A percentile compares a stretch with the other conserved stretches of the same genome.
phyloP scores from a whole-genome alignment of 2,329 filamentous ascomycete genomes.

The Aciculosporium take region DNA sequence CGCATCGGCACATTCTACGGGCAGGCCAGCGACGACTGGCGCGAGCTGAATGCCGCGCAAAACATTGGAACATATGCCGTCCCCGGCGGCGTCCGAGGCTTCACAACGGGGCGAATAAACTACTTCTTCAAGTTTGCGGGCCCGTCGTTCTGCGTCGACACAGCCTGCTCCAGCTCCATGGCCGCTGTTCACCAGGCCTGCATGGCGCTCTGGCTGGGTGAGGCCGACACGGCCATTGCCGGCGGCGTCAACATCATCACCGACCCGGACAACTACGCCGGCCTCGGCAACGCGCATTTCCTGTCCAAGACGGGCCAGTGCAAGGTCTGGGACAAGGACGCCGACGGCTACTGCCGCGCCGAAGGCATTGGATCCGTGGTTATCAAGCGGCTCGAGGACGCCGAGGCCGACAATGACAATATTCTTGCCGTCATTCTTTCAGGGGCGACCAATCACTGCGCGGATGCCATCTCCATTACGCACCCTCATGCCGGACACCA shows the following conservation, averaged over 20 bases:
- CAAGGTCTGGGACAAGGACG: conserved; percentile 70
- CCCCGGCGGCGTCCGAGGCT: conserved; percentile 35
- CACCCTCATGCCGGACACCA: conserved; percentile 69
- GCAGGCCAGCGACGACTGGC: conserved; percentile 64
- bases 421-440: conserved; percentile 63
- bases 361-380: conserved; percentile 63
- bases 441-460: conserved; percentile 67
- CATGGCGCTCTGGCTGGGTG: no score
- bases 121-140: conserved; percentile 23
- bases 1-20: conserved; percentile 62
- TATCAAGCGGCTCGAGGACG: conserved; percentile 67
- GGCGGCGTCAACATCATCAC: conserved; percentile 67
- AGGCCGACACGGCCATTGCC: no score
- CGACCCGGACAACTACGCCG: conserved; percentile 69
- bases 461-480: conserved; percentile 68
- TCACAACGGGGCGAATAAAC: conserved; percentile 45
- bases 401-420: conserved; percentile 60
- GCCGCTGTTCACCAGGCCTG: no score
- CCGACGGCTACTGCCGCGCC: conserved; percentile 71
- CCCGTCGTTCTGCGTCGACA: no score
- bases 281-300: conserved; percentile 29
- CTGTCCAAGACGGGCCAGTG: conserved; percentile 12
- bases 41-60: conserved; percentile 61
- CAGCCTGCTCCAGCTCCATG: no score
- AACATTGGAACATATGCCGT: conserved; percentile 46